phyloP scores from a whole-genome alignment of 1,284 basidiomycete species.

The Ceratobasidium sp. region DNA sequence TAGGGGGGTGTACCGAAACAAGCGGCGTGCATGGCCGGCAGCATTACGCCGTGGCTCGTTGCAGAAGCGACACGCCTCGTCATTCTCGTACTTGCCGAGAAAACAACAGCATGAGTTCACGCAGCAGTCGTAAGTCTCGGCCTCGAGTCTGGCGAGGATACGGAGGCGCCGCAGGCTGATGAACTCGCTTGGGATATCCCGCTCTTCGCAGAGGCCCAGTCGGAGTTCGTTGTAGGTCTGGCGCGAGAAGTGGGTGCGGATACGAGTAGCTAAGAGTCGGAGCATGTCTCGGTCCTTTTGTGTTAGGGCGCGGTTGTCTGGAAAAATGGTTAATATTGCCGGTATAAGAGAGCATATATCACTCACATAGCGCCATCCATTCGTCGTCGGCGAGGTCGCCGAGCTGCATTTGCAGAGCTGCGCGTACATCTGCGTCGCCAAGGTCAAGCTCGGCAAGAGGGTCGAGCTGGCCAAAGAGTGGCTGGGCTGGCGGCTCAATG shows the following conservation, averaged over 20 bases:
- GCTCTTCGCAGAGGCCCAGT: neutral
- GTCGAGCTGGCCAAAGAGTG: neutral
- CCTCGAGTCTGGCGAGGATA: constrained; percentile 10
- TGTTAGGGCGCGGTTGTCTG: neutral
- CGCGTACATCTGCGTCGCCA: neutral
- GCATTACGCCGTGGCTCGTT: constrained; percentile 17
- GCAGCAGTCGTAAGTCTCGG: constrained; percentile 46
- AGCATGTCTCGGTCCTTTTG: neutral
- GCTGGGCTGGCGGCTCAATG: neutral
- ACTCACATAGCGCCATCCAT: neutral
- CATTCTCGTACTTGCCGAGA: constrained; percentile 33
- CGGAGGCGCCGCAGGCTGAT: constrained; percentile 30
- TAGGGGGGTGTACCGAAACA: constrained; percentile 48
- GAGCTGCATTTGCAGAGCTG: neutral
- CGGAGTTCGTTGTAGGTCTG: constrained; percentile 5
- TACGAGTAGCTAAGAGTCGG: constrained; percentile 1
- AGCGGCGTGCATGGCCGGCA: constrained; percentile 19
- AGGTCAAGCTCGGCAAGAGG: constrained; percentile 7
- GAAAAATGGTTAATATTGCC: no score
- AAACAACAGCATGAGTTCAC: constrained; percentile 49
- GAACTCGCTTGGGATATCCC: constrained; percentile 19
- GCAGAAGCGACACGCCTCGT: constrained; percentile 45
- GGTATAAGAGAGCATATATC: no score
- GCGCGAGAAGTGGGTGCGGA: constrained; percentile 9
- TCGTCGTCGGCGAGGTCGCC: constrained; percentile 16